phyloP scores from a whole-genome alignment of 2,329 filamentous ascomycete species.

The Colletotrichum viniferum region DNA sequence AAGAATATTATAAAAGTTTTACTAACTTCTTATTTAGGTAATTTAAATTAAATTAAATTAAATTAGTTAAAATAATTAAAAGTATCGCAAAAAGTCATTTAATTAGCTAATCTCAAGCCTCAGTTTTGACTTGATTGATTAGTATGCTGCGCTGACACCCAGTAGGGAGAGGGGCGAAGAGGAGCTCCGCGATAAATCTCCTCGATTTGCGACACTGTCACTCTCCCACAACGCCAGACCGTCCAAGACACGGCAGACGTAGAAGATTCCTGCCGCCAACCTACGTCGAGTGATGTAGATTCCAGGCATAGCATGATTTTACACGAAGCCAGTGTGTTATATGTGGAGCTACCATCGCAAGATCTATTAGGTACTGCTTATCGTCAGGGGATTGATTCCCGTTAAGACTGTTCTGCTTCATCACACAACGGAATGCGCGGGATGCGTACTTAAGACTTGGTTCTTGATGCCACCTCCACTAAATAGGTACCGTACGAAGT shows the following conservation, averaged over 20 bases:
- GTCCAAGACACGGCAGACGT: neutral
- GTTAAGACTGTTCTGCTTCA: neutral
- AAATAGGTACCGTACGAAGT: neutral
- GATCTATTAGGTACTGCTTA: fast-evolving
- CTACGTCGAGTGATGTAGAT: neutral
- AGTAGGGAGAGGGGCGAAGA: neutral
- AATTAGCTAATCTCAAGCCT: too few species aligned
- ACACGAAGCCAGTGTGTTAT: fast-evolving
- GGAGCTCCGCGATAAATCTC: neutral
- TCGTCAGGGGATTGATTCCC: too few species aligned
- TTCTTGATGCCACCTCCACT: neutral
- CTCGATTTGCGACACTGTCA: neutral
- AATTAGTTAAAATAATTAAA: too few species aligned
- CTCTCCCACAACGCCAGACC: fast-evolving
- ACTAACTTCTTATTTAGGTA: too few species aligned
- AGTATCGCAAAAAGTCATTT: too few species aligned
- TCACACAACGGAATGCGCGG: neutral
- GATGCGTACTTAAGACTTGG: neutral
- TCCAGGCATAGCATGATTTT: neutral
- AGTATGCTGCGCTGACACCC: too few species aligned
- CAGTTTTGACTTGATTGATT: too few species aligned
- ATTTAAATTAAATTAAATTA: too few species aligned
- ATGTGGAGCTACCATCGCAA: neutral
- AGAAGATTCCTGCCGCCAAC: neutral
- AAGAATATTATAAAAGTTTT: too few species aligned